Evolutionary conservation across 2,329 filamentous ascomycete genomes (phyloP), one percentile per base, ranked within the genome.

Genomic region (Colletotrichum lini): DNA sequence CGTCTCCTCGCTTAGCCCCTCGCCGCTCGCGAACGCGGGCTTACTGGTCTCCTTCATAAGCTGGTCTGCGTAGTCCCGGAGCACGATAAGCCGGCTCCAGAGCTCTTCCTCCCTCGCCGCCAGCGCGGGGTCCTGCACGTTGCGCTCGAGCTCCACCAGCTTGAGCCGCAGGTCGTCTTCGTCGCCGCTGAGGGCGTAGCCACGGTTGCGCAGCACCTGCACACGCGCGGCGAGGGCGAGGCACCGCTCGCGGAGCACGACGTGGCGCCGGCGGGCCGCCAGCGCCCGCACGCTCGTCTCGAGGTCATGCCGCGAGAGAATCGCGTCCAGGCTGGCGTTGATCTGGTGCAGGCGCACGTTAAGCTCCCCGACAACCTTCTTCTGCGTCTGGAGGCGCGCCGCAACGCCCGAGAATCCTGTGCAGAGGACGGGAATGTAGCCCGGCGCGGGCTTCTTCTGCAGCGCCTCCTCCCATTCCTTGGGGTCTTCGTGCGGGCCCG

Each of bases 381-480:
- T 89, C 82, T 96, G 93, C 70, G 90, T 90, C 78, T 91, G 89
- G 67, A 96, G 89, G 53, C 94, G 91, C 73, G 92, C 88, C 26
- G 91, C 91, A 52, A 96, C 86, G 49, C 92, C 90, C 65, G 88
- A 85, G 79, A 95, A 96, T 40, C 94, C 94, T 1, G 89, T 88
- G 75, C 90, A 93, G 9, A 95, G 86, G 6, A 94, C 92, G 4
- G 94, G 94, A 77, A 96, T 93, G 78, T 91, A 94, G 64, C 91
- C 91, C 10, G 91, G 87, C 47, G 89, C 92, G 5, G 94, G 94
- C 82, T 95, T 95, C 78, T 93, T 92, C 75, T 92, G 89, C 38
- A 96, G 87, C 0, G 94, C 94, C 76, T 95, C 93, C 77, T 97
- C 94, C 93, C 94, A 97, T 78, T 93, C 93, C 74, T 90, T 88